These are phyloP conservation scores for Colletotrichum cordylinicola DNA, from an alignment of 2,329 filamentous ascomycete species.

Conservation along the genomic window DNA sequence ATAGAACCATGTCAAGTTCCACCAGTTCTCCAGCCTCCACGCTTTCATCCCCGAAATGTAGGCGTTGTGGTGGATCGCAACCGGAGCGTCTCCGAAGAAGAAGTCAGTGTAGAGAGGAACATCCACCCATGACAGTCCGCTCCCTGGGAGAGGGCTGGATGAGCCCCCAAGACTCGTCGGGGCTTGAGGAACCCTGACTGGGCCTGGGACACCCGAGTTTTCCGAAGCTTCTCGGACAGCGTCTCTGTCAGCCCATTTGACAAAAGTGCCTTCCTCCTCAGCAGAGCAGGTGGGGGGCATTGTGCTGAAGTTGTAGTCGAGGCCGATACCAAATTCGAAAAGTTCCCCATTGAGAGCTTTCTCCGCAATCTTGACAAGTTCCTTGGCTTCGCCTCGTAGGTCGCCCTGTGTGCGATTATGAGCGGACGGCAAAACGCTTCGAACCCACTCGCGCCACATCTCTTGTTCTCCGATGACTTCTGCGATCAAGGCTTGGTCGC, in stretches of 20 bases:
- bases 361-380: slow-evolving; percentile 28
- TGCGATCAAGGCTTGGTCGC: slow-evolving; percentile 41
- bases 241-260: slow-evolving; percentile 29
- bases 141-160: slow-evolving; percentile 18
- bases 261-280: slow-evolving; percentile 40
- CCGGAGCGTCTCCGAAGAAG: slow-evolving; percentile 39
- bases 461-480: slow-evolving; percentile 45
- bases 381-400: slow-evolving; percentile 15
- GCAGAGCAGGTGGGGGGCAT: slow-evolving; percentile 41
- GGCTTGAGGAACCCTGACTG: slow-evolving; percentile 30
- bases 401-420: slow-evolving; percentile 34
- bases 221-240: slow-evolving; percentile 28
- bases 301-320: slow-evolving; percentile 43
- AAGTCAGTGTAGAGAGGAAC: slow-evolving; percentile 41
- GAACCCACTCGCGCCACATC: slow-evolving; percentile 39
- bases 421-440: slow-evolving; percentile 27
- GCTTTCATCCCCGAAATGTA: slow-evolving; percentile 36
- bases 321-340: slow-evolving; percentile 44
- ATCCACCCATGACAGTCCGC: slow-evolving; percentile 29
- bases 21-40: slow-evolving; percentile 37
- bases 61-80: slow-evolving; percentile 43
- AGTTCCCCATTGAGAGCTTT: slow-evolving; percentile 29
- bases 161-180: slow-evolving; percentile 29
- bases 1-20: slow-evolving; percentile 41
- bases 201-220: slow-evolving; percentile 35